A percentile compares a stretch with the other conserved stretches of the same genome.
phyloP scores from a whole-genome alignment of 164 flowering plant species.

The Cinnamomum micranthum region DNA sequence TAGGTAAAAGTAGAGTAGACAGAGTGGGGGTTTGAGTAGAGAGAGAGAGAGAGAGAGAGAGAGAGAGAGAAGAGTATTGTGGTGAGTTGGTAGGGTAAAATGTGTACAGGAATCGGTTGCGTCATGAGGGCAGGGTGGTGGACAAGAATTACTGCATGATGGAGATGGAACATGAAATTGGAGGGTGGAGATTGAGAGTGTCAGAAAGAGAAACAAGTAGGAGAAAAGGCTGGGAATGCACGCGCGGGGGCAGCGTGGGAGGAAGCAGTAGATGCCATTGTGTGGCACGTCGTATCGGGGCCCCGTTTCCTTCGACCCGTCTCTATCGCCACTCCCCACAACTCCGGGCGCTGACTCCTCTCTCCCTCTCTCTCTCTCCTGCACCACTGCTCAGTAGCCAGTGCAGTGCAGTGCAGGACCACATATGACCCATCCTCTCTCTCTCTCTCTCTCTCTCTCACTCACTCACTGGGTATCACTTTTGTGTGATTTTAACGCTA shows the following conservation, averaged over 20 bases:
- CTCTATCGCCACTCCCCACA: constrained; percentile 6
- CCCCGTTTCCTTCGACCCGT: neutral
- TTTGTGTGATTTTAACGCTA: neutral
- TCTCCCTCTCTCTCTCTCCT: neutral
- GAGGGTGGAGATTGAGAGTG: neutral
- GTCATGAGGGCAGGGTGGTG: neutral
- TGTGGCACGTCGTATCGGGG: neutral
- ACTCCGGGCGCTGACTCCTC: constrained; percentile 6
- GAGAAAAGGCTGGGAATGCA: neutral
- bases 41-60: no score
- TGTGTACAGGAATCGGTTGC: neutral
- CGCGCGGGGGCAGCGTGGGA: constrained; percentile 3
- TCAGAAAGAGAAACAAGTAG: neutral
- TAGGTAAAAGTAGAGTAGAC: neutral
- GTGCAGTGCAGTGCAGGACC: neutral
- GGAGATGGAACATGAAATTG: neutral
- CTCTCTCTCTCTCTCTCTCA: neutral
- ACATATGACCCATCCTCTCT: neutral
- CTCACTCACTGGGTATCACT: neutral
- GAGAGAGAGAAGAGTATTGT: no score
- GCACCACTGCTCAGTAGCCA: neutral
- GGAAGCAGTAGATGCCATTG: neutral
- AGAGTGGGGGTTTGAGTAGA: neutral
- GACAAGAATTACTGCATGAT: neutral
- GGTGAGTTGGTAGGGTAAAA: neutral